These are phyloP conservation scores for Flaveria robusta DNA, from an alignment of 129 eudicot species.

Conservation along the genomic window DNA sequence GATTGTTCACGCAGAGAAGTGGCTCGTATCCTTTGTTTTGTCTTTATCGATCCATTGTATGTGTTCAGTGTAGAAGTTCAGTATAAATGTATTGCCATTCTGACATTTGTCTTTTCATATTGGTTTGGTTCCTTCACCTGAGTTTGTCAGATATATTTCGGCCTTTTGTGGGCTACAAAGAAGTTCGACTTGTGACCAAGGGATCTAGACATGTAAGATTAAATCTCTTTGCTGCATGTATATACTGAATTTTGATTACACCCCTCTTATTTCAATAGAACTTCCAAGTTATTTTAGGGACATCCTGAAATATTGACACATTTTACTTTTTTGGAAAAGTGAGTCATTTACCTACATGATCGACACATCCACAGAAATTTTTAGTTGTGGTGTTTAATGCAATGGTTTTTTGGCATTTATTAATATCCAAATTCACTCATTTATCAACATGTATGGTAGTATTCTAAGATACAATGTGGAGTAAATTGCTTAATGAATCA, in stretches of 20 bases:
- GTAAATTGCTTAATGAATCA: not conserved
- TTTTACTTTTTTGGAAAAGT: not conserved
- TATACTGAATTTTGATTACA: not conserved
- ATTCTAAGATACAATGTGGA: not conserved
- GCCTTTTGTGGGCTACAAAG: slow-evolving; percentile 92
- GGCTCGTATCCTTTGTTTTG: slow-evolving; percentile 80
- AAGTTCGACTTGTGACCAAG: slow-evolving; percentile 88
- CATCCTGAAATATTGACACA: not conserved
- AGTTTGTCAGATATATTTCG: slow-evolving; percentile 76
- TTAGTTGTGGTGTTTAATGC: not conserved
- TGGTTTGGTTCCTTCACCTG: slow-evolving; percentile 56
- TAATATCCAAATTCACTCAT: not conserved
- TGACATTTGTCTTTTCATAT: not conserved
- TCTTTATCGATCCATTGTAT: not conserved
- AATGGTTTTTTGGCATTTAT: not conserved
- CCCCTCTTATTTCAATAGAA: not conserved
- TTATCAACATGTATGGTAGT: too few species aligned
- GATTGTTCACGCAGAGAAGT: slow-evolving; percentile 88
- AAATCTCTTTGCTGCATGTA: not conserved
- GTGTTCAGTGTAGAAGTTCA: not conserved
- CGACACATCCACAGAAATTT: not conserved
- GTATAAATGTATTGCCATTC: not conserved
- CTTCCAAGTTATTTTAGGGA: not conserved
- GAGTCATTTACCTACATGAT: not conserved
- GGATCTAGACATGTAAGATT: slow-evolving; percentile 84